phyloP scores from a whole-genome alignment of 331 rosid species.

The Malus hybrid region DNA sequence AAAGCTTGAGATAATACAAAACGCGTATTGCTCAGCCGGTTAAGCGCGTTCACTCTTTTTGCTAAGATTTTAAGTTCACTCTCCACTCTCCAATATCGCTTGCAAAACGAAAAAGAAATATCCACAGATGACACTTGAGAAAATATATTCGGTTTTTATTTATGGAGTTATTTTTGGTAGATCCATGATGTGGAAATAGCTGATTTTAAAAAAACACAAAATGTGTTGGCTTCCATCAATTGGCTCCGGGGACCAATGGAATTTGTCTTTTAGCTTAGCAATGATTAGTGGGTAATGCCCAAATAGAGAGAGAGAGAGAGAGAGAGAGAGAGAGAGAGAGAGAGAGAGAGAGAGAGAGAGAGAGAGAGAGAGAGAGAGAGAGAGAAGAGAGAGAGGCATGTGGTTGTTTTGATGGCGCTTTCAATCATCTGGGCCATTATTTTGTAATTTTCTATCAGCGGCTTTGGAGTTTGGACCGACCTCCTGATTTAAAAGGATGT shows the following conservation, averaged over 20 bases:
- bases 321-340: no score
- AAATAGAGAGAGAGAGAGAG: neutral
- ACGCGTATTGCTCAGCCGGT: no score
- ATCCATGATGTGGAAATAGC: conserved; percentile 19
- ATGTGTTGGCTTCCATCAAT: conserved; percentile 37
- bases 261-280: conserved; percentile 55
- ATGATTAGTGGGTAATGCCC: conserved; percentile 66
- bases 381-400: conserved; percentile 14
- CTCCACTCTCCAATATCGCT: neutral
- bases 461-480: conserved; percentile 20
- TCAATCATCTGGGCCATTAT: conserved; percentile 32
- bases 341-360: no score
- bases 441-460: conserved; percentile 18
- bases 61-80: no score
- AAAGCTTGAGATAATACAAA: neutral
- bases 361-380: no score
- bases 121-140: neutral
- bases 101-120: no score
- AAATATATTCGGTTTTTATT: neutral
- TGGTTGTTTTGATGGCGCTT: conserved; percentile 60
- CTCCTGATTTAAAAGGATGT: conserved; percentile 18
- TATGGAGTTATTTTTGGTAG: neutral
- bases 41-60: neutral
- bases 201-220: conserved; percentile 21
- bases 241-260: conserved; percentile 45